Base-by-base conservation (phyloP, 2,329 filamentous ascomycete species). In the Leptographium flavum region DNA sequence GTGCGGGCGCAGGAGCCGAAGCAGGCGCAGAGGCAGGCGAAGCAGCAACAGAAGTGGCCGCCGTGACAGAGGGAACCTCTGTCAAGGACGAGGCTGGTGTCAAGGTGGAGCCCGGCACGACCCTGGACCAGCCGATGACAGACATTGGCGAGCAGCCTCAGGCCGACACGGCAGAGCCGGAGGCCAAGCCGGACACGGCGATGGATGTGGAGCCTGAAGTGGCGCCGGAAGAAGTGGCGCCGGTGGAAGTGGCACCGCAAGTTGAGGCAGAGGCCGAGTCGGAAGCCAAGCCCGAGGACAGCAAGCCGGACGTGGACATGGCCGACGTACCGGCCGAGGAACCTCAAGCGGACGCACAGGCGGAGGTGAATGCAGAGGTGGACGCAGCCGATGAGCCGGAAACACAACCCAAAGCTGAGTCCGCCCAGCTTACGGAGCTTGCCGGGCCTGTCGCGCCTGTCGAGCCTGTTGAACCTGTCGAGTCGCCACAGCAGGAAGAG, bases 1-100 rank as follows among this genome's bases (percentile, higher is more conserved):
- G n/a, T n/a, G 48, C 49, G 1, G 49, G 45, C 0, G 47, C 45
- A 1, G 47, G 46, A 1, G 47, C 43, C 1, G 49, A 41, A 8
- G 28, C 32, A 4, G 23, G 3, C 30, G 23, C 22, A 5, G 17
- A 21, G 9, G 22, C 35, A 17, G 14, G 35, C 19, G 25, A 31
- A 17, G 35, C 25, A 10, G 15, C 42, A 31, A 17, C 17, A 17
- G 21, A 30, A 13, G 31, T 17, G 3, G 23, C 42, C 0, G n/a
- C 33, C 19, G 17, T 14, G 5, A 15, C 17, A 14, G 13, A 13
- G 37, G 19, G 5, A 17, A 13, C 15, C 8, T 11, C 27, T 13
- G 32, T 13, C 2, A 23, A 10, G 14, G 23, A 28, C 27, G 13
- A 22, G 19, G 14, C 25, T 8, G 25, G 10, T 2, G 19, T 23